Percentiles rank a stretch among this genome's conserved stretches.
Evolutionary conservation across 805 yeast genomes (phyloP).

Genomic region (Candida yuanshanica): DNA sequence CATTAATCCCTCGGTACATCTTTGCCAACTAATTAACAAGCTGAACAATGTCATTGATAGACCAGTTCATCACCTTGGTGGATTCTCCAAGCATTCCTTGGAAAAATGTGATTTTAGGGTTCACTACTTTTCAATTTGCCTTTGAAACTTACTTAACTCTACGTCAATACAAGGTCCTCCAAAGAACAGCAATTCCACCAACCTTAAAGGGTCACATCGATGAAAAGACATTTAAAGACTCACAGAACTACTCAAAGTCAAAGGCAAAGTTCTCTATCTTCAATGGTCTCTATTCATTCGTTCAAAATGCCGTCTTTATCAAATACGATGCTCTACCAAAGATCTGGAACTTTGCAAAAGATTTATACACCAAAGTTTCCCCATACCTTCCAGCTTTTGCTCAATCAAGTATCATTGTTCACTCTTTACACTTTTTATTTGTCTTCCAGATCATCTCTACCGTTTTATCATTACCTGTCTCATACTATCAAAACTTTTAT

Average conservation of each 20-base stretch:
- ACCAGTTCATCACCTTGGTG: constrained; percentile 41
- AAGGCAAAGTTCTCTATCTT: constrained; percentile 67
- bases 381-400: constrained; percentile 26
- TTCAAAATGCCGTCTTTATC: constrained; percentile 53
- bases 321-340: constrained; percentile 59
- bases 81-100: constrained; percentile 73
- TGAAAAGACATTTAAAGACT: constrained; percentile 65
- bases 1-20: too few species aligned
- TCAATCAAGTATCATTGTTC: constrained; percentile 58
- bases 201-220: constrained; percentile 65
- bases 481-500: constrained; percentile 76
- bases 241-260: constrained; percentile 74
- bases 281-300: constrained; percentile 42
- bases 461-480: constrained; percentile 57
- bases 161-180: constrained; percentile 71
- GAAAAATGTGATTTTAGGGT: constrained; percentile 70
- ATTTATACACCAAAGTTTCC: constrained; percentile 23
- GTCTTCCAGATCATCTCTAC: constrained; percentile 45
- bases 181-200: constrained; percentile 54
- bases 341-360: constrained; percentile 49
- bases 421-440: constrained; percentile 61
- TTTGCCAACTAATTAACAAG: not conserved
- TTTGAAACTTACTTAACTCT: constrained; percentile 70
- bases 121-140: constrained; percentile 65
- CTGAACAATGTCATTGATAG: constrained; percentile 23